Evolutionary conservation across 2,329 filamentous ascomycete genomes (phyloP), one percentile per base, ranked within the genome.

Genomic region (Cladosporium halotolerans): DNA sequence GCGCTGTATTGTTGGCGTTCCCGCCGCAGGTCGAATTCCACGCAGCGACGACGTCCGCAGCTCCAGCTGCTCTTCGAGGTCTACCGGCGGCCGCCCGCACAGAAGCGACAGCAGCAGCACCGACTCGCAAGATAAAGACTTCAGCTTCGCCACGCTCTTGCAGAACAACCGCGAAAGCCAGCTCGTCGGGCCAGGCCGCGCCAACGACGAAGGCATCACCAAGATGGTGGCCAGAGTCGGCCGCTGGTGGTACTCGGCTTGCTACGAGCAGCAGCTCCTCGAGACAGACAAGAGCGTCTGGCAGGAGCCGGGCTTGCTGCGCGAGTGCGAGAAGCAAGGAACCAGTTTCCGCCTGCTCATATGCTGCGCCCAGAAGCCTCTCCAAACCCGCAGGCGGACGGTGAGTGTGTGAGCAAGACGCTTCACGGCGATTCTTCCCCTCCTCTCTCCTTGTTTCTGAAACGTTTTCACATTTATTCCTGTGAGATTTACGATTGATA

Each of bases 161-260:
- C 74, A 70, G 54, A 73, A 81, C 39, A 75, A 80, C 50, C 73
- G 78, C 16, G 31, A 47, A 10, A 48, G 40, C 76, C 58, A 57
- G 59, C 62, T 7, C 62, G 38, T 68, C 42, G 57, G 55, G 18
- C 52, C 59, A n/a, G 55, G 54, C 39, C 67, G 68, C n/a, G 68
- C 66, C 18, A 72, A 86, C 18, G 89, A 96, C 60, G 88, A 90
- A 65, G 85, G 83, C 60, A 96, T 97, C 65, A 89, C 89, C 11
- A 91, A 89, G 65, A 95, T 95, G 78, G 90, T 97, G 18, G 86
- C 90, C 13, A 86, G 84, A 58, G 92, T 97, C 9, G 92, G 90
- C 2, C 81, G 93, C 41, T 97, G 92, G 89, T 99, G 93, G 93
- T 97, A 96, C 71, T 88, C 83, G 9, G 83, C 87, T 49, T 96